Percentiles rank a stretch among this genome's conserved stretches.
phyloP scores from a whole-genome alignment of 129 eudicot genomes.

The Saposhnikovia divaricata region DNA sequence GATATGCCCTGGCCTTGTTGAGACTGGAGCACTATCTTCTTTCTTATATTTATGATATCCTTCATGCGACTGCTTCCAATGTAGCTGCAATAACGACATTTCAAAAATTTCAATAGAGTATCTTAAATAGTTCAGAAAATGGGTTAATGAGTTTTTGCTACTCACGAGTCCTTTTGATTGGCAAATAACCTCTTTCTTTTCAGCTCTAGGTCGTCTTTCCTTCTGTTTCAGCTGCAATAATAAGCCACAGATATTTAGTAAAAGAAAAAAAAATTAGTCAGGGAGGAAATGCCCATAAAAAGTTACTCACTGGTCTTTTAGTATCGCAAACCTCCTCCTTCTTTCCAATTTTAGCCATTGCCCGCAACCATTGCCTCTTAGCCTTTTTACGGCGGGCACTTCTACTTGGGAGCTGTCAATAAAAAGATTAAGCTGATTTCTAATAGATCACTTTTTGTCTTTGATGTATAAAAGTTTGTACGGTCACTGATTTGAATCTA shows the following conservation, averaged over 20 bases:
- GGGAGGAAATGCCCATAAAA: background rate
- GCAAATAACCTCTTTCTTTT: conserved; percentile 19
- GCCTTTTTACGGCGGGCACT: conserved; percentile 73
- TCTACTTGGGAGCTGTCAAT: conserved; percentile 64
- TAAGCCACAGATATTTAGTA: background rate
- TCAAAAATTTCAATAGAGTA: background rate
- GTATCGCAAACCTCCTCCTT: conserved; percentile 28
- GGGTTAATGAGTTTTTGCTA: background rate
- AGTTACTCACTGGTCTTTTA: conserved; percentile 35
- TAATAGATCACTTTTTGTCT: background rate
- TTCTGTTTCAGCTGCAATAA: conserved; percentile 21
- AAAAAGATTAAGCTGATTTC: background rate
- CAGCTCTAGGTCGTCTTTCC: conserved; percentile 17
- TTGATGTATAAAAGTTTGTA: background rate
- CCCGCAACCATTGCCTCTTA: conserved; percentile 58
- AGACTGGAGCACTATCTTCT: conserved; percentile 52
- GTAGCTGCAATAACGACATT: conserved; percentile 37
- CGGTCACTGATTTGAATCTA: background rate
- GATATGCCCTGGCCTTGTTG: conserved; percentile 81
- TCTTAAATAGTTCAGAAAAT: background rate
- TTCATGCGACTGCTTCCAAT: conserved; percentile 40
- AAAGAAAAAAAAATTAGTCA: background rate
- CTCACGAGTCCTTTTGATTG: conserved; percentile 49
- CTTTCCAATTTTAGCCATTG: conserved; percentile 47
- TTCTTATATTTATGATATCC: conserved; percentile 11